Conservation (phyloP, 305 asterid species). For the Fraxinus sp. region DNA sequence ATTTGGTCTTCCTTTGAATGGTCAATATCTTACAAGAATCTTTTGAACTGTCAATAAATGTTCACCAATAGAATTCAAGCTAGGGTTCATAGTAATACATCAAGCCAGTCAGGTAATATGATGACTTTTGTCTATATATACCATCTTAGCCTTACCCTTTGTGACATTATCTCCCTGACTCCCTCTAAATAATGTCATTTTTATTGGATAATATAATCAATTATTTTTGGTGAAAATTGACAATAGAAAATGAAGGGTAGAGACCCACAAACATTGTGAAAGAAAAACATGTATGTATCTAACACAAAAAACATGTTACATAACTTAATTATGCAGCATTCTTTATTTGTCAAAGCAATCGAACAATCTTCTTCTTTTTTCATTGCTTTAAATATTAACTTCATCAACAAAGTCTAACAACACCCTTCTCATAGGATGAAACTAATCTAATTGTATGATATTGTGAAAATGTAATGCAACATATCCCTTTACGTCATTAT, state of each 20-base stretch:
- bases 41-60: slow-evolving; percentile 35
- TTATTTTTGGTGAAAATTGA: not conserved
- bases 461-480: not conserved
- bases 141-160: not conserved
- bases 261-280: not conserved
- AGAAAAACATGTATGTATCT: not conserved
- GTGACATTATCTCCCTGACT: not conserved
- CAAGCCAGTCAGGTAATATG: slow-evolving; percentile 34
- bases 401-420: not conserved
- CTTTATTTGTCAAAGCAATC: not conserved
- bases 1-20: slow-evolving; percentile 44
- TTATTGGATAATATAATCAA: not conserved
- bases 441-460: not conserved
- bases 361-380: not conserved
- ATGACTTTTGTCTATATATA: slow-evolving; percentile 22
- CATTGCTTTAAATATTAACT: not conserved
- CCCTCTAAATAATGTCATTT: not conserved
- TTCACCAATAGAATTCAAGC: slow-evolving; percentile 32
- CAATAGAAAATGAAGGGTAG: not conserved
- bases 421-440: not conserved
- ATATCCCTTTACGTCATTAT: not conserved
- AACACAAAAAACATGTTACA: not conserved
- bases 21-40: slow-evolving; percentile 53
- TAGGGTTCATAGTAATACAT: slow-evolving; percentile 37
- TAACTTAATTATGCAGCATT: not conserved